These are phyloP conservation scores for Populus tomentosa DNA, from an alignment of 441 rosid genomes.

Conservation along the genomic window DNA sequence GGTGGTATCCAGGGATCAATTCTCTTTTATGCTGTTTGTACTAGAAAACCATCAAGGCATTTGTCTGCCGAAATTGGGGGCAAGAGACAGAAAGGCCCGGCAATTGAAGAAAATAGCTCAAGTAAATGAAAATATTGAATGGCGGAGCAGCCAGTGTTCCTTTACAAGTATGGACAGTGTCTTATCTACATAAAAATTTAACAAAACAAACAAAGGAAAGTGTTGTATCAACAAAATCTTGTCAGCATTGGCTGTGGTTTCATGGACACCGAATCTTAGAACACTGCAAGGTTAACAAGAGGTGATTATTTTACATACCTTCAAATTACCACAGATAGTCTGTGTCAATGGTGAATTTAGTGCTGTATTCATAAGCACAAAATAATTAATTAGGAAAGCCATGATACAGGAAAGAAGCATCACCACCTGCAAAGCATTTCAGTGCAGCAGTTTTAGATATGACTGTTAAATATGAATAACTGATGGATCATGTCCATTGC, in stretches of 20 bases:
- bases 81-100: neutral
- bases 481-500: neutral
- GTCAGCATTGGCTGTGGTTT: neutral
- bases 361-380: constrained; percentile 83
- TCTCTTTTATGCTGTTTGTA: neutral
- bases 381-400: constrained; percentile 89
- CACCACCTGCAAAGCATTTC: constrained; percentile 44
- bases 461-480: neutral
- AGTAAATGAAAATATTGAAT: neutral
- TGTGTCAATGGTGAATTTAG: constrained; percentile 87
- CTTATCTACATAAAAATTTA: neutral
- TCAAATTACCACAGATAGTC: constrained; percentile 81
- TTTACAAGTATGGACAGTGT: neutral
- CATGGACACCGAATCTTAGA: neutral
- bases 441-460: neutral
- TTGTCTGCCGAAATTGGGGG: neutral
- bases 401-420: constrained; percentile 65
- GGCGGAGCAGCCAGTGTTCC: constrained; percentile 1
- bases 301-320: constrained; percentile 30
- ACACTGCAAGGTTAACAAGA: neutral
- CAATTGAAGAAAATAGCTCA: neutral
- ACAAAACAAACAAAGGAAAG: neutral
- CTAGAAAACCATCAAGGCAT: neutral
- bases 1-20: neutral
- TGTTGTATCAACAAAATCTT: neutral